Conservation (phyloP, 345 rosid genomes). For the Bruguiera gymnorhiza region DNA sequence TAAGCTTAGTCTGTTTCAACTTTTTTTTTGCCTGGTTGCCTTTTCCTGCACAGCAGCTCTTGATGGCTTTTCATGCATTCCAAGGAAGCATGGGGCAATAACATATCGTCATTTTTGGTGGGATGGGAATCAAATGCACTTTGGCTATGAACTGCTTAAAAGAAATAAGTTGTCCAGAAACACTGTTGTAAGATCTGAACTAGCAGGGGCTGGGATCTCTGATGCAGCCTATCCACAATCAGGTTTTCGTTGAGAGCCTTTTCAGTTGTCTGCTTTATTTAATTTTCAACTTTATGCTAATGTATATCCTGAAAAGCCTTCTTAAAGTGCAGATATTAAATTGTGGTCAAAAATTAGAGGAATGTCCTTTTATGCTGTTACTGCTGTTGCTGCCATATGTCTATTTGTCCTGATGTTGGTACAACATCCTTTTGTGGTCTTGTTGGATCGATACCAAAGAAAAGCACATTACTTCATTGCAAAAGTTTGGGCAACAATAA, state of each 20-base stretch:
- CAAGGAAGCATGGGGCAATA: conserved; percentile 28
- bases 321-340: conserved; percentile 51
- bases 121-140: conserved; percentile 17
- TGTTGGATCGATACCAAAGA: conserved; percentile 66
- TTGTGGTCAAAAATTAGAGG: conserved; percentile 68
- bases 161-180: conserved; percentile 28
- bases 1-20: conserved; percentile 6
- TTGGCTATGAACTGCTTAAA: conserved; percentile 28
- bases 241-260: conserved; percentile 44
- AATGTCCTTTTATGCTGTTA: conserved; percentile 61
- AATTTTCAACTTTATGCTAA: background rate
- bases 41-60: conserved; percentile 34
- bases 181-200: conserved; percentile 50
- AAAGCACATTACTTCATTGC: conserved; percentile 69
- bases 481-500: conserved; percentile 64
- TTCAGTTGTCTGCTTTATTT: conserved; percentile 1
- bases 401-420: conserved; percentile 61
- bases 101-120: conserved; percentile 24
- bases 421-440: conserved; percentile 75
- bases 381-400: conserved; percentile 56
- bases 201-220: conserved; percentile 56
- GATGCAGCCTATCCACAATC: conserved; percentile 42
- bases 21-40: background rate
- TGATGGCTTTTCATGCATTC: conserved; percentile 22
- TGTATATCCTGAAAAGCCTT: background rate